phyloP scores from a whole-genome alignment of 1,284 basidiomycete genomes.

The Pisolithus thermaeus region DNA sequence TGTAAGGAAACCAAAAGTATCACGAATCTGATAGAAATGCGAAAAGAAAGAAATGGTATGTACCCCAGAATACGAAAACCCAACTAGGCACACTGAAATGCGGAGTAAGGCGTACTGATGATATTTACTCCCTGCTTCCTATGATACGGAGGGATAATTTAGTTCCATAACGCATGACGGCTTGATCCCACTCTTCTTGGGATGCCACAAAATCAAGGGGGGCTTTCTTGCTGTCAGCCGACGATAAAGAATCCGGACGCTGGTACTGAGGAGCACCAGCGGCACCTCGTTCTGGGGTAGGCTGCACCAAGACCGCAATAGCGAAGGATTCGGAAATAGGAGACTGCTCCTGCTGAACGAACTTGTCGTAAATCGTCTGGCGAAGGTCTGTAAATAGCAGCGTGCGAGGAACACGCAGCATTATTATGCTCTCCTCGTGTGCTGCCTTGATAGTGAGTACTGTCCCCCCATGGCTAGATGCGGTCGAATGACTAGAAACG shows the following conservation, averaged over 20 bases:
- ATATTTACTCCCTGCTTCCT: constrained; percentile 21
- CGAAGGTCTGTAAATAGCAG: constrained; percentile 47
- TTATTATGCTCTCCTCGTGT: constrained; percentile 53
- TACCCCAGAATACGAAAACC: constrained; percentile 8
- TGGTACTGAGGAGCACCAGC: constrained; percentile 15
- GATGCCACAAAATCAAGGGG: constrained; percentile 32
- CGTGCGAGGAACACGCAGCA: constrained; percentile 47
- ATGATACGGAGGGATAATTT: constrained; percentile 30
- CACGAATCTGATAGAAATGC: neutral
- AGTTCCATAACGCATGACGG: constrained; percentile 20
- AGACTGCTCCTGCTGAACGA: constrained; percentile 51
- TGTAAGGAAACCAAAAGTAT: too few species aligned
- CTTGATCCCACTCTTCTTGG: constrained; percentile 38
- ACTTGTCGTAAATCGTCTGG: constrained; percentile 54
- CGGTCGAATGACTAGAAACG: constrained; percentile 25
- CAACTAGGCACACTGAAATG: too few species aligned
- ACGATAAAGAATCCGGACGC: constrained; percentile 34
- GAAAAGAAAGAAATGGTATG: constrained; percentile 4
- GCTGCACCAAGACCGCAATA: constrained; percentile 40
- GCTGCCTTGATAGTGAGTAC: constrained; percentile 60
- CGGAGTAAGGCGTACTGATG: too few species aligned
- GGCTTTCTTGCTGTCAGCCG: constrained; percentile 12
- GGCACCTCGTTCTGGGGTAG: constrained; percentile 6
- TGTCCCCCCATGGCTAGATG: constrained; percentile 21
- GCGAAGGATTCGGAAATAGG: constrained; percentile 48